Conservation (phyloP, 2,329 filamentous ascomycete genomes). For the Grosmannia serpens region DNA sequence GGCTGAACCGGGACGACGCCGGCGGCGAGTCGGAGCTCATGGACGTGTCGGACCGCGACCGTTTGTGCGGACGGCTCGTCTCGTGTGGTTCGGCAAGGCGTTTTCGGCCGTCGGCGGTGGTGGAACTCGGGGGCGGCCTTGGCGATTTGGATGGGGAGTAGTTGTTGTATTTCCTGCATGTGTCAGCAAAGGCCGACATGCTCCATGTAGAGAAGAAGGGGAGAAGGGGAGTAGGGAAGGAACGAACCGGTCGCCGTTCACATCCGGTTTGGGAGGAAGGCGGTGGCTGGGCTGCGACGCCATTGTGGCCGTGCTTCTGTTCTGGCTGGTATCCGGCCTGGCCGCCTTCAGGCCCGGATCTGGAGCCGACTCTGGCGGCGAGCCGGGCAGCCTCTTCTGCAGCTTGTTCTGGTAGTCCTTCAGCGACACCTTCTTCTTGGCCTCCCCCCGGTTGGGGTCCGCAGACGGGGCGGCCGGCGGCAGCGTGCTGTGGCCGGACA, state of each 20-base stretch:
- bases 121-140: constrained; percentile 21
- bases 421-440: constrained; percentile 37
- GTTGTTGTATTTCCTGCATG: constrained; percentile 16
- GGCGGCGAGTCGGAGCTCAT: constrained; percentile 11
- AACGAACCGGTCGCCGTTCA: constrained; percentile 20
- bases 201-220: background rate
- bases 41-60: constrained; percentile 27
- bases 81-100: constrained; percentile 33
- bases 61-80: constrained; percentile 32
- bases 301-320: constrained; percentile 13
- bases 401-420: constrained; percentile 45
- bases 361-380: constrained; percentile 13
- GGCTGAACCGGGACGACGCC: constrained; percentile 1
- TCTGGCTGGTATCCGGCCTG: constrained; percentile 5
- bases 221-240: background rate
- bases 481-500: constrained; percentile 24
- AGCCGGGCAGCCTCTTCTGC: constrained; percentile 29
- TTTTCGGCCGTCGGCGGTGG: constrained; percentile 32
- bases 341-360: constrained; percentile 12
- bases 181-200: constrained; percentile 10
- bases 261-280: constrained; percentile 9
- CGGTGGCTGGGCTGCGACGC: constrained; percentile 5
- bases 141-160: constrained; percentile 18
- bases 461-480: constrained; percentile 14
- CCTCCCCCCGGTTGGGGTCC: constrained; percentile 17